phyloP scores from a whole-genome alignment of 1,284 basidiomycete genomes.

The Leucoagaricus sp. region DNA sequence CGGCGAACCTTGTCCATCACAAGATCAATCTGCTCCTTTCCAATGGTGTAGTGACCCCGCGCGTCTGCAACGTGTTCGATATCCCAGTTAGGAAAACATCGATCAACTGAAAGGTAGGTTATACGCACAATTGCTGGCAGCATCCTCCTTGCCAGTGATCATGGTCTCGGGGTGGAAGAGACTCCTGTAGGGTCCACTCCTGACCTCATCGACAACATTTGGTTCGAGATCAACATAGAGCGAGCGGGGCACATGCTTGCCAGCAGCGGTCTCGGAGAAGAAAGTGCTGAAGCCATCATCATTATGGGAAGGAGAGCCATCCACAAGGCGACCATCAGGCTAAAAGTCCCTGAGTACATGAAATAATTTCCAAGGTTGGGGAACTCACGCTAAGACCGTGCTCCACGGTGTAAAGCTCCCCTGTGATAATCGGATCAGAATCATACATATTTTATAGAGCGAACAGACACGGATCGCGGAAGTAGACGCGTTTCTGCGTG shows the following conservation, averaged over 20 bases:
- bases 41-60: slow-evolving; percentile 97
- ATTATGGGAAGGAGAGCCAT: slow-evolving; percentile 70
- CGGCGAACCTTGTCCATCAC: slow-evolving; percentile 97
- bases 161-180: slow-evolving; percentile 99
- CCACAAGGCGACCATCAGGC: slow-evolving; percentile 90
- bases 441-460: slow-evolving; percentile 32
- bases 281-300: slow-evolving; percentile 97
- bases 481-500: slow-evolving; percentile 27
- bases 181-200: slow-evolving; percentile 90
- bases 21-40: slow-evolving; percentile 91
- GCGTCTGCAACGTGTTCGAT: slow-evolving; percentile 62
- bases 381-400: slow-evolving; percentile 90
- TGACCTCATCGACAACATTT: slow-evolving; percentile 95
- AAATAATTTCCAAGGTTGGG: slow-evolving; percentile 6
- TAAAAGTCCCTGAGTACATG: slow-evolving; percentile 31
- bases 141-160: slow-evolving; percentile 99
- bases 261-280: slow-evolving; percentile 89
- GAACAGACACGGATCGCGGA: slow-evolving; percentile 15
- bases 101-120: slow-evolving; percentile 15
- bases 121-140: slow-evolving; percentile 94
- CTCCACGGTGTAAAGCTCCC: slow-evolving; percentile 90
- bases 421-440: slow-evolving; percentile 45
- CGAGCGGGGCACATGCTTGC: slow-evolving; percentile 97
- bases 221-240: slow-evolving; percentile 98
- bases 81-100: slow-evolving; percentile 18